These are phyloP conservation scores for Dendrostoma leiphaemia DNA, from an alignment of 2,329 filamentous ascomycete species.

Conservation along the genomic window DNA sequence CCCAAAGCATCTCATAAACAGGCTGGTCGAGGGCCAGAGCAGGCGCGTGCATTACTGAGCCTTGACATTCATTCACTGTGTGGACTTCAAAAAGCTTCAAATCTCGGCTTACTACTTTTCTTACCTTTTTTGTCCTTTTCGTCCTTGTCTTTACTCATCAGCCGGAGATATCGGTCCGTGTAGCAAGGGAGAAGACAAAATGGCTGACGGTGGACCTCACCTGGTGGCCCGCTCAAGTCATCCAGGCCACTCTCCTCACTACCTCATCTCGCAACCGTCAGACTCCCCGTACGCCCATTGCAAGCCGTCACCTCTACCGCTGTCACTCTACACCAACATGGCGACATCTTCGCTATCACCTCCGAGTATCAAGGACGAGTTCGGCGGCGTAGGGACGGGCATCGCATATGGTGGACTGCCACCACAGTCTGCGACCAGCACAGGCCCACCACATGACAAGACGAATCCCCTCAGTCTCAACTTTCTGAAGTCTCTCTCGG, in stretches of 20 bases:
- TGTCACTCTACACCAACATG: slow-evolving; percentile 4
- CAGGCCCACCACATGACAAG: slow-evolving; percentile 24
- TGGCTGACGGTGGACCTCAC: slow-evolving; percentile 15
- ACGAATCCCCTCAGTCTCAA: slow-evolving; percentile 47
- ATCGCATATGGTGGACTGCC: slow-evolving; percentile 14
- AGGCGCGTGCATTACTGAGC: too few relatives aligned
- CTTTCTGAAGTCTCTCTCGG: slow-evolving; percentile 65
- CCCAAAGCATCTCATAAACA: too few relatives aligned
- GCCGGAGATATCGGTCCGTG: too few relatives aligned
- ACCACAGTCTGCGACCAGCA: not conserved
- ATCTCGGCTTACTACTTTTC: too few relatives aligned
- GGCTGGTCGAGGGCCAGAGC: too few relatives aligned
- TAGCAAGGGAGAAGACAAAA: not conserved
- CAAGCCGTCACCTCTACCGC: not conserved
- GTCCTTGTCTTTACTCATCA: not conserved
- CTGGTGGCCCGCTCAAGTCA: slow-evolving; percentile 5
- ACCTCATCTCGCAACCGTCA: not conserved
- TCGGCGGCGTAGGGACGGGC: slow-evolving; percentile 11
- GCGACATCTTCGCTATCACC: slow-evolving; percentile 12
- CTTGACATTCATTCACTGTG: too few relatives aligned
- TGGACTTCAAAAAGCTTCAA: too few relatives aligned
- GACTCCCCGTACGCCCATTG: not conserved
- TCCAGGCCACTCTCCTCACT: not conserved
- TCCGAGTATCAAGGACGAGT: slow-evolving; percentile 14
- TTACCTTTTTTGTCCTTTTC: too few relatives aligned